Evolutionary conservation across 495 filamentous ascomycete genomes (phyloP).

Genomic region (Clohesyomyces aquaticus): DNA sequence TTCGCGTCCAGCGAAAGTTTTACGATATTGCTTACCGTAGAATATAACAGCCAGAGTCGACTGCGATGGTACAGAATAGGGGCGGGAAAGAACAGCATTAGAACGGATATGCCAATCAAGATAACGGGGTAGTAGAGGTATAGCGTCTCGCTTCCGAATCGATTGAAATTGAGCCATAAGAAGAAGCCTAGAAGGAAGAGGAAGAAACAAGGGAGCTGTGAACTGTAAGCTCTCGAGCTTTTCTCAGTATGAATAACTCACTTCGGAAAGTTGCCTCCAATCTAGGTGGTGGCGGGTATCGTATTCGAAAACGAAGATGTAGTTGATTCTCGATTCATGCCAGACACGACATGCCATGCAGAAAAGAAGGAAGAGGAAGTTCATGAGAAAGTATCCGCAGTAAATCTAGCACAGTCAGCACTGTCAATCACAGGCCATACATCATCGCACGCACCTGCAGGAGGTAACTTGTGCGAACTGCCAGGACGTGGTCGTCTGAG

Average conservation of each 20-base stretch:
- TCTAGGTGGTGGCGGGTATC: constrained; percentile 82
- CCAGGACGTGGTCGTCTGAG: constrained; percentile 47
- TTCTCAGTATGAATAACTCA: constrained; percentile 38
- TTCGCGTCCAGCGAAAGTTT: not conserved
- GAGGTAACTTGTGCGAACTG: constrained; percentile 69
- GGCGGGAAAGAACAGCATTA: constrained; percentile 74
- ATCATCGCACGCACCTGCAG: constrained; percentile 59
- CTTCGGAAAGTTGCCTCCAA: constrained; percentile 85
- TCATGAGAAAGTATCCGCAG: constrained; percentile 77
- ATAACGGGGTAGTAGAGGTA: constrained; percentile 91
- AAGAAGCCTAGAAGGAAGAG: constrained; percentile 76
- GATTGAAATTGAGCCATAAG: constrained; percentile 85
- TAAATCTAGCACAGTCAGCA: constrained; percentile 64
- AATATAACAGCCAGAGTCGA: constrained; percentile 81
- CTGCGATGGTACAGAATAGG: constrained; percentile 75
- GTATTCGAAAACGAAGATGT: constrained; percentile 95
- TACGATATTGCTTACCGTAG: constrained; percentile 66
- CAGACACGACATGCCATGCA: constrained; percentile 80
- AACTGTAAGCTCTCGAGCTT: constrained; percentile 13
- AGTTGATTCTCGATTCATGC: constrained; percentile 85
- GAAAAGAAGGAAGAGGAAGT: constrained; percentile 75
- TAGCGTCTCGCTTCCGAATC: constrained; percentile 64
- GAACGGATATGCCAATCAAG: constrained; percentile 65
- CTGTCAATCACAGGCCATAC: constrained; percentile 28
- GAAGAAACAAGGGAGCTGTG: constrained; percentile 73